Evolutionary conservation across 306 rosid genomes (phyloP).

Genomic region (Amphicarpaea edgeworthii): DNA sequence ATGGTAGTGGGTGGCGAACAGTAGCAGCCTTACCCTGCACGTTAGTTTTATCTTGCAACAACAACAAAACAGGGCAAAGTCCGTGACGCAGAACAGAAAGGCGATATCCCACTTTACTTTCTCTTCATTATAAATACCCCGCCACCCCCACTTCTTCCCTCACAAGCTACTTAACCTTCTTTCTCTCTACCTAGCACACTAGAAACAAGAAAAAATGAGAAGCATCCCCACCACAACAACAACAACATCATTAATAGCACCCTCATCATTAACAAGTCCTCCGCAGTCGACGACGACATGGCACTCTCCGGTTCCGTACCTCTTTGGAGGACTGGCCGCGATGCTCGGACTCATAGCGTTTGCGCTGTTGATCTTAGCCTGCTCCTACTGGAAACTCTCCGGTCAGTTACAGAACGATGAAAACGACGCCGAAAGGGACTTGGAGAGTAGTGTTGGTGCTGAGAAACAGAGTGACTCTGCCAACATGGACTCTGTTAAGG

Average conservation of each 20-base stretch:
- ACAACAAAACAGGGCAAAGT: conserved; percentile 46
- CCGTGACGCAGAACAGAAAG: conserved; percentile 53
- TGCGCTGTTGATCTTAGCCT: conserved; percentile 80
- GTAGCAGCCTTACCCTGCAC: neutral
- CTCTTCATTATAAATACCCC: conserved; percentile 57
- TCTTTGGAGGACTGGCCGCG: conserved; percentile 87
- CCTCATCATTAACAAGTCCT: conserved; percentile 2
- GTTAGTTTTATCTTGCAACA: conserved; percentile 29
- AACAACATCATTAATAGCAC: conserved; percentile 24
- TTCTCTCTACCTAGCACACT: conserved; percentile 26
- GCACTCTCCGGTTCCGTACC: conserved; percentile 94
- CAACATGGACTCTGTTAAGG: conserved; percentile 40
- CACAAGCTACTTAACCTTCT: conserved; percentile 49
- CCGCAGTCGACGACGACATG: conserved; percentile 66
- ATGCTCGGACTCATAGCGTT: conserved; percentile 83
- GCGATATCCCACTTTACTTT: neutral
- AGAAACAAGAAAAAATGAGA: conserved; percentile 50
- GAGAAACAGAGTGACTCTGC: conserved; percentile 51
- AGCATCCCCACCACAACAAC: conserved; percentile 22
- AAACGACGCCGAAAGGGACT: conserved; percentile 37
- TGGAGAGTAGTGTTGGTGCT: conserved; percentile 46
- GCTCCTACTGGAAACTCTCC: conserved; percentile 74
- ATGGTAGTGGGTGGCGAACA: too few species aligned
- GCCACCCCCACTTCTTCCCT: conserved; percentile 12
- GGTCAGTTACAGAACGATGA: conserved; percentile 49